Percentiles rank a stretch among this genome's conserved stretches.
Evolutionary conservation across 2,329 filamentous ascomycete genomes (phyloP).

Genomic region (Trichoderma afroharzianum): DNA sequence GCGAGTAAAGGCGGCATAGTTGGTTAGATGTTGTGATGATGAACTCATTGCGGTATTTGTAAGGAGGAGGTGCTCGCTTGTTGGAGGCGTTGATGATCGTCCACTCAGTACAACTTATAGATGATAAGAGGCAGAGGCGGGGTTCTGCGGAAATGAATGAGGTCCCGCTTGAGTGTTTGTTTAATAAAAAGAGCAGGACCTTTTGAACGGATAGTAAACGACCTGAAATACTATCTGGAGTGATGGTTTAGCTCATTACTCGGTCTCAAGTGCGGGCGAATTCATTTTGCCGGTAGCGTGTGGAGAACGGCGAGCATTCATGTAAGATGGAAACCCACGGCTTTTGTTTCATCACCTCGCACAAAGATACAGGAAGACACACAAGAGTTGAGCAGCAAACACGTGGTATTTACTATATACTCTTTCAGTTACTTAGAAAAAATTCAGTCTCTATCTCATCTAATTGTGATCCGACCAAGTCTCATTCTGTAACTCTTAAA

Average conservation of each 20-base stretch:
- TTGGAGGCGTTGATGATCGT: not conserved
- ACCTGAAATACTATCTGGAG: not conserved
- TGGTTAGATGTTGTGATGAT: not conserved
- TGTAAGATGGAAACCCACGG: not conserved
- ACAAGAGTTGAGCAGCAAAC: no score
- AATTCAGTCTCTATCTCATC: not conserved
- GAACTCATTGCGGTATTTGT: constrained; percentile 14
- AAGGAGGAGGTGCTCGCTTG: not conserved
- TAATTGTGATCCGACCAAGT: not conserved
- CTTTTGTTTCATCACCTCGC: not conserved
- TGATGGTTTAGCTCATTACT: not conserved
- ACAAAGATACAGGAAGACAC: not conserved
- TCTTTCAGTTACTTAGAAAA: not conserved
- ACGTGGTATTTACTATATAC: not conserved
- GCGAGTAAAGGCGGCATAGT: constrained; percentile 4
- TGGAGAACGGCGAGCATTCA: not conserved
- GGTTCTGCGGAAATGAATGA: not conserved
- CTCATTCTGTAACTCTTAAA: not conserved
- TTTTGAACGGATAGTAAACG: not conserved
- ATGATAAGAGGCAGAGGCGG: not conserved
- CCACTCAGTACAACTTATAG: not conserved
- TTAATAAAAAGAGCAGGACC: not conserved
- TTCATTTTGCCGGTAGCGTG: not conserved
- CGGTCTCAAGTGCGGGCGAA: not conserved
- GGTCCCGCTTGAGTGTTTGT: not conserved